Evolutionary conservation across 2,329 filamentous ascomycete genomes (phyloP), one percentile per base, ranked within the genome.

Genomic region (Helicocarpus griseus): DNA sequence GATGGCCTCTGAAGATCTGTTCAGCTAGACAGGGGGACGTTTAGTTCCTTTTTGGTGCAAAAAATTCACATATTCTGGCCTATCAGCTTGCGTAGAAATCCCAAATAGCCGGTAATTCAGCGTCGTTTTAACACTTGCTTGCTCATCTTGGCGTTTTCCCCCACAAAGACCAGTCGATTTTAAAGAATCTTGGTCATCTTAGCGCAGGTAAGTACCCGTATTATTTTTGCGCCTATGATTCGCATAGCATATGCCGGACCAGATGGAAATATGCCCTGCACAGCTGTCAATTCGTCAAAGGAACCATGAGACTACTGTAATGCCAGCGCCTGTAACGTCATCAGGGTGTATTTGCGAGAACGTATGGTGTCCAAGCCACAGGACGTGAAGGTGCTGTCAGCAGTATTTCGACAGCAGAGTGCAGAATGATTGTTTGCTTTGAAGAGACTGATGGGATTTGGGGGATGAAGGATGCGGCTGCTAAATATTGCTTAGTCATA

Each of bases 1-100:
- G 43, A 46, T 46, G 17, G 8, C 29, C n/a, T 14, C 28, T 6
- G 43, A 46, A 46, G 43, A 46, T 46, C 43, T 35, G 43, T 44
- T 17, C 8, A 28, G 21, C 8, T 31, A 19, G 41, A 6, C 26
- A 9, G 26, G 41, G 41, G 4, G 8, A 31, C 7, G 26, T 11
- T 31, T 46, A 46, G 43, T 6, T 21, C 13, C 40, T 13, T 17
- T 21, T 33, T 46, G n/a, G n/a, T n/a, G 26, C 17, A 14, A 14
- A 21, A 11, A 46, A 6, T 31, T 31, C n/a, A 19, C 28, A 9
- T 2, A n/a, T 33, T 2, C 43, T 46, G 43, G 43, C 43, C 43
- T 46, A 46, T 46, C 43, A 46, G 2, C n/a, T 22, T 11, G 3
- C 17, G n/a, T 5, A 46, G n/a, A 46, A 31, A 29, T 21, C 29